Percentiles rank a stretch among this genome's conserved stretches.
These are phyloP conservation scores for Lactarius psammicola DNA, from an alignment of 768 basidiomycete species.

Conservation along the genomic window DNA sequence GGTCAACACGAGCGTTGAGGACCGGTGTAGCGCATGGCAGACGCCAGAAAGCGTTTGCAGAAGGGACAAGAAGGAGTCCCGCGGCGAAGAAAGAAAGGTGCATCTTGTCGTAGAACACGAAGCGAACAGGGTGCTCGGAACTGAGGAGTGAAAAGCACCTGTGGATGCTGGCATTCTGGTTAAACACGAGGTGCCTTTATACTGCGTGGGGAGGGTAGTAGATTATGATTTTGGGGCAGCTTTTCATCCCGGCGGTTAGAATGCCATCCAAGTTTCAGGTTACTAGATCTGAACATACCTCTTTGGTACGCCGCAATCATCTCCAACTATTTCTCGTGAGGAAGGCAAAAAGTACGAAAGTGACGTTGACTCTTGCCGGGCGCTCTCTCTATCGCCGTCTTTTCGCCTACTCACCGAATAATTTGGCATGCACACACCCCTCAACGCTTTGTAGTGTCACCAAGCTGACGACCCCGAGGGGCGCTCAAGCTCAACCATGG, in stretches of 20 bases:
- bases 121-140: neutral
- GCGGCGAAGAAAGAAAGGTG: conserved; percentile 14
- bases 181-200: conserved; percentile 10
- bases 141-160: conserved; percentile 7
- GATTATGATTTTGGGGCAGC: conserved; percentile 8
- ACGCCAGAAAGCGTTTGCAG: conserved; percentile 22
- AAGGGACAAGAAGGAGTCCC: conserved; percentile 14
- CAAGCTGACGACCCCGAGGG: neutral
- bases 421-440: conserved; percentile 13
- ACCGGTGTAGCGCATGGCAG: conserved; percentile 21
- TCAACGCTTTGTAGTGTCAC: conserved; percentile 5
- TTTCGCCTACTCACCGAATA: conserved; percentile 11
- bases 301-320: conserved; percentile 9
- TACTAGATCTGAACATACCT: conserved; percentile 14
- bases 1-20: conserved; percentile 23
- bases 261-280: conserved; percentile 5
- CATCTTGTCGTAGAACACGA: conserved; percentile 1
- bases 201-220: neutral
- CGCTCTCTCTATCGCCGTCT: conserved; percentile 19
- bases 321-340: neutral
- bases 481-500: conserved; percentile 6
- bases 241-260: conserved; percentile 14
- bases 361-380: neutral
- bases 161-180: conserved; percentile 7
- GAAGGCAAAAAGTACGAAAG: conserved; percentile 18